Base-by-base conservation (phyloP, 2,329 filamentous ascomycete genomes). In the Colletotrichum sojae region DNA sequence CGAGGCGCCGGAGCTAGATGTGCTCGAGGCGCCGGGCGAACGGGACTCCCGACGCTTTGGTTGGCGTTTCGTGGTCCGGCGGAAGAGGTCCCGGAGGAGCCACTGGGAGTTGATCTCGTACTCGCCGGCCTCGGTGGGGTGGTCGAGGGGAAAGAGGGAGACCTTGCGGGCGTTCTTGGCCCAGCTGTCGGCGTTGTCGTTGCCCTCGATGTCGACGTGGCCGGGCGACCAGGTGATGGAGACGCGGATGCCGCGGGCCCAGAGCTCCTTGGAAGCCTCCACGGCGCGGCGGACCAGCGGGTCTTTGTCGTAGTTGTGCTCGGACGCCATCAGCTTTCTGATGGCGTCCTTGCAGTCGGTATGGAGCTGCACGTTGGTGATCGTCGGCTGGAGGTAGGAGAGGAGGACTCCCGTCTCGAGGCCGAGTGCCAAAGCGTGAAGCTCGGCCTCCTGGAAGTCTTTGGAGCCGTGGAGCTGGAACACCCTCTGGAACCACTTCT, bases 271-370 rank as follows among this genome's bases (percentile, higher is more conserved):
- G 25, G 61, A 65, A 13, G 66, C 66, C 1, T 22, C 40, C 16
- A 65, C 54, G 39, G 66, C 61, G 27, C 66, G 61, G 5, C 25
- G 10, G 20, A 69, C 40, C 9, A 69, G 49, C 12, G 53, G 54
- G n/a, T 69, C 54, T 10, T 46, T 15, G 20, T 39, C 15, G 27
- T 39, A 18, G 15, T 22, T 36, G 3, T 12, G 15, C 2, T 63
- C 27, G 46, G 45, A 20, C 31, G 20, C 20, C 27, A 40, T 31
- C 18, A 69, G 53, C 6, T 18, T 18, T 6, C 36, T 40, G 20
- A 69, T 49, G 8, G 48, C 49, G 15, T 25, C 39, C 16, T 69
- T 51, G 15, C 61, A 69, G 55, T 69, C 66, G 13, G 61, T 43
- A 6, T 54, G 65, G n/a, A 68, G 13, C 8, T 25, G 46, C 20